phyloP scores from a whole-genome alignment of 768 basidiomycete genomes.

The Mycena indigotica region DNA sequence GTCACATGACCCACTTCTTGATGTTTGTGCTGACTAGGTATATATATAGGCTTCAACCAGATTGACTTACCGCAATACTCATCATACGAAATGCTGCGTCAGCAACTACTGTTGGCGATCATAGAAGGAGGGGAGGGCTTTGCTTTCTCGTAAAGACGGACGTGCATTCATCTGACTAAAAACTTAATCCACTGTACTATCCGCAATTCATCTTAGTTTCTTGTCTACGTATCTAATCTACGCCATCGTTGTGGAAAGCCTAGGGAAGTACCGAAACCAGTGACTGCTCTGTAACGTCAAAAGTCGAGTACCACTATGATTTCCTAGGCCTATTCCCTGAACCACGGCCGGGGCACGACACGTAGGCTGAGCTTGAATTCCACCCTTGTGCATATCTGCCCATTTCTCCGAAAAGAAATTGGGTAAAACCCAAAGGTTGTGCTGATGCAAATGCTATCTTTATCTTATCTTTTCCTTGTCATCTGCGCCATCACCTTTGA shows the following conservation, averaged over 20 bases:
- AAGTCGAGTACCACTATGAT: no score
- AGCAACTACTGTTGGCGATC: conserved; percentile 87
- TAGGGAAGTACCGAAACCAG: no score
- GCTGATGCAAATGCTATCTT: no score
- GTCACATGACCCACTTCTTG: not conserved
- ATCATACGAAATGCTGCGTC: conserved; percentile 94
- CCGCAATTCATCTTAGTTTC: conserved; percentile 12
- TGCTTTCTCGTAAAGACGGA: conserved; percentile 41
- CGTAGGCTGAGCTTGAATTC: no score
- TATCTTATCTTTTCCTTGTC: not conserved
- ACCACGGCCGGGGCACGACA: no score
- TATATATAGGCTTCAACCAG: conserved; percentile 79
- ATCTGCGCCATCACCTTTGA: no score
- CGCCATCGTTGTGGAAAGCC: not conserved
- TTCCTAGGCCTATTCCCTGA: no score
- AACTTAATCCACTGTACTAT: conserved; percentile 20
- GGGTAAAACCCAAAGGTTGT: no score
- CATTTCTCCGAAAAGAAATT: no score
- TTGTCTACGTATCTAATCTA: not conserved
- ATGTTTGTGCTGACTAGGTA: conserved; percentile 18
- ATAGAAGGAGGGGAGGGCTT: conserved; percentile 97
- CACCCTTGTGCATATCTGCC: no score
- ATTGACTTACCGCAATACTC: conserved; percentile 94
- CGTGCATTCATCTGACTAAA: conserved; percentile 8
- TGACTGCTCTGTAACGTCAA: no score